Base-by-base conservation (phyloP, 1,284 basidiomycete genomes). In the Meira nashicola region DNA sequence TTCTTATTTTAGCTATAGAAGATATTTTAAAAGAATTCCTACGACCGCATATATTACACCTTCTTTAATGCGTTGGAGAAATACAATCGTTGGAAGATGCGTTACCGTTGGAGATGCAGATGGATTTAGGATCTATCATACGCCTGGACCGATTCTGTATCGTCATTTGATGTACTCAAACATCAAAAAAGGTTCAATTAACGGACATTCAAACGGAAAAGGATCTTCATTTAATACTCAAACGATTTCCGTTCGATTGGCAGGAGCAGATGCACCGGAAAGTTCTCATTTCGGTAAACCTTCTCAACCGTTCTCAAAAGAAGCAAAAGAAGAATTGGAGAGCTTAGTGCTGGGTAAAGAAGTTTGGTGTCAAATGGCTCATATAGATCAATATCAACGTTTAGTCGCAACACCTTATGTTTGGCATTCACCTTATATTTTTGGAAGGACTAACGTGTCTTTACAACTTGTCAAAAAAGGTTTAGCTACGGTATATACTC, bases 371-470 rank as follows among this genome's bases (percentile, higher is more conserved):
- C 54, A 64, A 54, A 59, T 58, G 21, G 69, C 74, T 10, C 75
- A 76, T 49, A 65, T 78, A 15, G 76, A 78, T 47, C 76, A 78
- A 60, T 78, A 78, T 65, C 65, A 71, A 48, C 55, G 76, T 1
- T 58, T 78, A 10, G 75, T 77, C 11, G 76, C 68, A 4, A 75
- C 71, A 15, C 73, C 74, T 1, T 78, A 78, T 57, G 72, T 78
- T 5, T 76, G 60, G 63, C 38, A 59, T 12, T 38, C 63, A 14
- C 76, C 76, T 2, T 78, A 78, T 60, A 41, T 78, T 7, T 62
- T 75, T 10, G 75, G 75, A 17, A 67, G 68, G 37, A 76, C 74
- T 0, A 77, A 78, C 43, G 73, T 78, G 7, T 72, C 71, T 7
- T 57, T 74, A 17, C 51, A 57, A 7, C 65, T 78, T 56, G 71